Percentiles rank a stretch among this genome's conserved stretches.
phyloP scores from a whole-genome alignment of 352 stramenopile species.

The Aphanomyces invadans region DNA sequence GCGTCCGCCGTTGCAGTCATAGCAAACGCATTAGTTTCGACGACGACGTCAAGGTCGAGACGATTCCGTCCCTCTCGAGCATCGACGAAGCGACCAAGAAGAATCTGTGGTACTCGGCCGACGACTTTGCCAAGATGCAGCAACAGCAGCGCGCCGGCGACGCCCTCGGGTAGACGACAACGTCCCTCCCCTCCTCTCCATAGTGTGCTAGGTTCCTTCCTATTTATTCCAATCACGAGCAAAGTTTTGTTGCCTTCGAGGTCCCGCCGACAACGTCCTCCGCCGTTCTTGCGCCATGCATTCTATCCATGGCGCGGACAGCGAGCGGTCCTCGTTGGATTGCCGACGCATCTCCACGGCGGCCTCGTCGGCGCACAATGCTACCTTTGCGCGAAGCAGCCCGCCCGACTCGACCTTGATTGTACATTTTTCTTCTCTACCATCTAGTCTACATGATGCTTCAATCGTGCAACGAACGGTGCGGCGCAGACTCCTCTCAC shows the following conservation, averaged over 20 bases:
- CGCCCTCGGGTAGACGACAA: background rate
- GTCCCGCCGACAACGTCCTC: no score
- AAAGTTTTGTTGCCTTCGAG: background rate
- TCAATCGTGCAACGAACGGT: no score
- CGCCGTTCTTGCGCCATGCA: no score
- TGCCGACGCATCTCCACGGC: no score
- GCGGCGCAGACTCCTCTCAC: no score
- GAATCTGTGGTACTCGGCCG: constrained; percentile 63
- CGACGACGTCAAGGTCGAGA: constrained; percentile 58
- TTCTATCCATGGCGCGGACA: no score
- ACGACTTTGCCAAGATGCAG: constrained; percentile 51
- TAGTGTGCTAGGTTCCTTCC: background rate
- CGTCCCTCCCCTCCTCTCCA: background rate
- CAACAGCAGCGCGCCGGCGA: background rate
- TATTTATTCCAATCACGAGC: constrained; percentile 18
- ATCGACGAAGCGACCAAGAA: constrained; percentile 74
- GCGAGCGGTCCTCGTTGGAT: no score
- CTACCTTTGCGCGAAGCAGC: no score
- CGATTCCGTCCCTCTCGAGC: constrained; percentile 57
- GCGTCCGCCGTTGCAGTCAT: constrained; percentile 53
- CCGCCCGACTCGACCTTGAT: no score
- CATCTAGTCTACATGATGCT: background rate
- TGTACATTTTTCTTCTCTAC: no score
- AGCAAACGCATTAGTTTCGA: constrained; percentile 72
- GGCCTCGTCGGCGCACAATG: no score